Conservation (phyloP, 2,329 filamentous ascomycete genomes). For the Aspergillus oerlinghausenensis region DNA sequence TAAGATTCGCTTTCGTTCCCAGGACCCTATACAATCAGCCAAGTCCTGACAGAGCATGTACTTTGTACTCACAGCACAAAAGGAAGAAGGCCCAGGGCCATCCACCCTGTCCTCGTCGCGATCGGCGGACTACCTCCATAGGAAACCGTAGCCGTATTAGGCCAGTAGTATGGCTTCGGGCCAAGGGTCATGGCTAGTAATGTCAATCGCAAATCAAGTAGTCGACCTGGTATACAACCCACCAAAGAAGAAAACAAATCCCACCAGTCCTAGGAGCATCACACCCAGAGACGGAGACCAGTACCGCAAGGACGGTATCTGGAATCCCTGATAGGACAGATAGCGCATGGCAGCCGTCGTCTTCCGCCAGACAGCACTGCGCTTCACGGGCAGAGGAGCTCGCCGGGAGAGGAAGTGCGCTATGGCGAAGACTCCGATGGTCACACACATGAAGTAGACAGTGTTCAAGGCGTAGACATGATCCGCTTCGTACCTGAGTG, state of each 20-base stretch:
- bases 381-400: conserved; percentile 24
- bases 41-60: not conserved
- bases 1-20: conserved; percentile 53
- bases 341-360: conserved; percentile 36
- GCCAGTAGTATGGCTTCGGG: conserved; percentile 55
- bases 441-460: conserved; percentile 49
- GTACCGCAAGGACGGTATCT: conserved; percentile 32
- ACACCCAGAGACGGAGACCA: conserved; percentile 45
- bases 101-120: conserved; percentile 50
- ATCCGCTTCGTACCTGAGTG: conserved; percentile 50
- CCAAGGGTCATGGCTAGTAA: conserved; percentile 43
- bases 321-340: conserved; percentile 40
- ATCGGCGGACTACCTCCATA: conserved; percentile 52
- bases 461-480: conserved; percentile 51
- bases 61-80: conserved; percentile 42
- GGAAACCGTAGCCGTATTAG: conserved; percentile 34
- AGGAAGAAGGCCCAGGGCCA: conserved; percentile 49
- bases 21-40: conserved; percentile 34
- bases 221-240: conserved; percentile 9
- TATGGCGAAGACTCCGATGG: conserved; percentile 48
- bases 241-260: conserved; percentile 46
- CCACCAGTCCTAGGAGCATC: conserved; percentile 36
- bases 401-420: conserved; percentile 30
- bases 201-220: not conserved
- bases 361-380: conserved; percentile 28